Conservation (phyloP, 2,329 filamentous ascomycete genomes). For the Diaporthe nobilis region DNA sequence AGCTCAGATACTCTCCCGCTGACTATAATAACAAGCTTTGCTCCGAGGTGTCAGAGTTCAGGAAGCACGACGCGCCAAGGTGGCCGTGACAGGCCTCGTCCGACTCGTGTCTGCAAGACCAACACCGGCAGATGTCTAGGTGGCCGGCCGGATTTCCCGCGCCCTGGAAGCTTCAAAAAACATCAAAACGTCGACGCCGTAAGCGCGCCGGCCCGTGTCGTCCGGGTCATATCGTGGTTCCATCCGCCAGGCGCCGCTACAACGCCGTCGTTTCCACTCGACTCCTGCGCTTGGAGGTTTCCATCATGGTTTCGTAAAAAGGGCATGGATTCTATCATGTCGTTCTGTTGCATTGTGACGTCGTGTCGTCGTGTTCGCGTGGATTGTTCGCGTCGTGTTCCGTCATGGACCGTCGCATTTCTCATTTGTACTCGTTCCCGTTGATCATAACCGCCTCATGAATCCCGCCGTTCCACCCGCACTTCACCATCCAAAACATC, state of each 20-base stretch:
- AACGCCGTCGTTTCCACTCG: background rate
- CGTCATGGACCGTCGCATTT: background rate
- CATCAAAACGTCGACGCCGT: slow-evolving; percentile 21
- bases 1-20: background rate
- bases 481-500: slow-evolving; percentile 64
- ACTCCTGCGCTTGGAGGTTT: slow-evolving; percentile 5
- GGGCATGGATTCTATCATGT: background rate
- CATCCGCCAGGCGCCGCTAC: slow-evolving; percentile 3
- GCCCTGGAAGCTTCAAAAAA: background rate
- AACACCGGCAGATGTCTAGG: slow-evolving; percentile 7
- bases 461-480: slow-evolving; percentile 56
- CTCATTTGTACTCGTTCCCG: slow-evolving; percentile 43
- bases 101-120: slow-evolving; percentile 10
- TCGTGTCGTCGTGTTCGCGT: slow-evolving; percentile 7
- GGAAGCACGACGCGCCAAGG: slow-evolving; percentile 19
- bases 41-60: background rate
- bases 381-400: background rate
- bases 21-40: slow-evolving; percentile 13
- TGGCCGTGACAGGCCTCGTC: background rate
- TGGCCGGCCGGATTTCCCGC: background rate
- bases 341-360: slow-evolving; percentile 7
- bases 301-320: slow-evolving; percentile 4
- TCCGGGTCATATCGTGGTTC: background rate
- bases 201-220: slow-evolving; percentile 16
- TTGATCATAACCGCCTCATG: slow-evolving; percentile 49